Evolutionary conservation across 2,329 filamentous ascomycete genomes (phyloP).

Genomic region (Pseudogymnoascus sp.): DNA sequence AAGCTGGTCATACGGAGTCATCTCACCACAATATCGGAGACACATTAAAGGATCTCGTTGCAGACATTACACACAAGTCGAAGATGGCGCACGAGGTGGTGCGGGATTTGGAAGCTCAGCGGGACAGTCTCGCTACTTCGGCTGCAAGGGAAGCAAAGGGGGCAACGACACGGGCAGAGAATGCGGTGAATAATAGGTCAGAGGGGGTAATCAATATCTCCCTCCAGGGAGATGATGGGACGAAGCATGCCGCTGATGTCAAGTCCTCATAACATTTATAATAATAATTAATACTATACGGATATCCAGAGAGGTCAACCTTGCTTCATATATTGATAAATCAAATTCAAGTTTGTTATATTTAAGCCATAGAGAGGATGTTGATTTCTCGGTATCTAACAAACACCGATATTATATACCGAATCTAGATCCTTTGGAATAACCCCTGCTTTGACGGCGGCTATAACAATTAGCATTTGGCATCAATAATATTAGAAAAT

Average conservation of each 20-base stretch:
- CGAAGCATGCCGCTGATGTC: background rate
- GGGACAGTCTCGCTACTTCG: background rate
- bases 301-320: background rate
- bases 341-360: background rate
- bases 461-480: conserved; percentile 9
- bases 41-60: background rate
- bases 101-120: background rate
- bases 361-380: background rate
- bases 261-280: background rate
- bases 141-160: background rate
- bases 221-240: background rate
- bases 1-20: background rate
- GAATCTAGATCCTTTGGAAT: conserved; percentile 19
- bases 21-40: background rate
- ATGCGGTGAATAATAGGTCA: background rate
- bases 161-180: background rate
- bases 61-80: background rate
- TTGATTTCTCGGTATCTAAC: background rate
- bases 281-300: background rate
- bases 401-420: conserved; percentile 1
- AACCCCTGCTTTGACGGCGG: conserved; percentile 23
- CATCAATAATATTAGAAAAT: background rate
- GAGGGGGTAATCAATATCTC: background rate
- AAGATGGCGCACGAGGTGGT: background rate
- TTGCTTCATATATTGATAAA: background rate